Evolutionary conservation across 2,329 filamentous ascomycete genomes (phyloP), one percentile per base, ranked within the genome.

Genomic region (Neonectria hederae): DNA sequence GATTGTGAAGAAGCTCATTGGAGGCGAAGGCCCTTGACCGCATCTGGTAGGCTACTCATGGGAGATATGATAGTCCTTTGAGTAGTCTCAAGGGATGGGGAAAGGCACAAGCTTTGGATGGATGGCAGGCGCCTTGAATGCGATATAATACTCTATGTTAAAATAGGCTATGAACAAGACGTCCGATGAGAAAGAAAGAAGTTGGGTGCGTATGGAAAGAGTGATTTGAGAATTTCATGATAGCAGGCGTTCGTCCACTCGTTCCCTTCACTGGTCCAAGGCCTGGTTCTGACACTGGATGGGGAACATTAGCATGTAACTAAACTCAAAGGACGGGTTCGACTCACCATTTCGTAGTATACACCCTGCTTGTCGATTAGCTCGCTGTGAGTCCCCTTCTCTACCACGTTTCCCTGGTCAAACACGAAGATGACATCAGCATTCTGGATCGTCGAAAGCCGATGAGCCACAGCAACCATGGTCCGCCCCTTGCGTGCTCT

Each of bases 361-460:
- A 66, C 46, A 0, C 71, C 71, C 6, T 60, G 65, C 8, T 59
- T 67, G 9, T 54, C 54, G 2, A 74, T 22, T 7, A 73, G 68
- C 21, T 72, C 70, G 2, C n/a, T 13, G 10, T 83, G 82, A 1
- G 70, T 76, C 0, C 83, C 83, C 57, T 74, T 74, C 65, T 84
- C 81, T 0, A 81, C 69, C n/a, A 83, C 74, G 14, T 55, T 72
- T 0, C 82, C 83, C 0, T 79, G 76, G 4, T 78, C 77, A 61
- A 84, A 74, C 0, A 84, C 77, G 54, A 82, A 83, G 32, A 84
- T 83, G 0, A 76, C 67, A 65, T 84, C 81, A 0, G 82, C 81
- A 9, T 76, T 77, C 52, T 78, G 74, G 9, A 84, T 79, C 1
- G 80, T 83, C 4, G 77, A 75, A 1, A 83, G 67, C 5, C 82